A percentile compares a stretch with the other conserved stretches of the same genome.
Evolutionary conservation across 2,329 filamentous ascomycete genomes (phyloP).

Genomic region (Colletotrichum acutatum): DNA sequence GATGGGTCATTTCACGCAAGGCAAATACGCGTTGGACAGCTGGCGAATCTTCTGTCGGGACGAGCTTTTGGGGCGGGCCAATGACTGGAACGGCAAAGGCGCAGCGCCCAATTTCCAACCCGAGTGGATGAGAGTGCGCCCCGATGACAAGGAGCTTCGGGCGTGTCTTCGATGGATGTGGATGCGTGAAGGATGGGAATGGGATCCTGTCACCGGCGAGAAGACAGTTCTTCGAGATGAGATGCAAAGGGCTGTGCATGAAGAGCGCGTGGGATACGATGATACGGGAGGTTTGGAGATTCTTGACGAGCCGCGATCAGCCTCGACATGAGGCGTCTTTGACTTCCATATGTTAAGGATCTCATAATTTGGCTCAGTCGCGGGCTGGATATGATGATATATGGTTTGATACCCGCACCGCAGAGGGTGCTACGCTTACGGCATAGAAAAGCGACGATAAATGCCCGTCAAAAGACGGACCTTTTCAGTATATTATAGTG

Average conservation of each 20-base stretch:
- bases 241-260: constrained; percentile 66
- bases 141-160: constrained; percentile 87
- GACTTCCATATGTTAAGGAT: background rate
- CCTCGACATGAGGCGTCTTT: background rate
- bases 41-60: constrained; percentile 96
- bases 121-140: constrained; percentile 90
- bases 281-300: constrained; percentile 60
- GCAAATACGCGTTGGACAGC: constrained; percentile 86
- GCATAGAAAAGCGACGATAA: background rate
- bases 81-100: constrained; percentile 73
- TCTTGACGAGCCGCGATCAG: constrained; percentile 22
- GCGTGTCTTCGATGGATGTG: constrained; percentile 92
- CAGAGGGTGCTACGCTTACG: constrained; percentile 1
- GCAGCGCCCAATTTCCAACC: constrained; percentile 72
- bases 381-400: constrained; percentile 6
- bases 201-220: constrained; percentile 79
- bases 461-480: background rate
- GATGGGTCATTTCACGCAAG: constrained; percentile 85
- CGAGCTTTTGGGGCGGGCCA: constrained; percentile 72
- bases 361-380: background rate
- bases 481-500: background rate
- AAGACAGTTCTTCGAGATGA: constrained; percentile 62
- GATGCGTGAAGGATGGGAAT: constrained; percentile 86
- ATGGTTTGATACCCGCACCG: constrained; percentile 29
- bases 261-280: constrained; percentile 67